Percentiles rank a stretch among this genome's conserved stretches.
These are phyloP conservation scores for Trichothecium sympodiale DNA, from an alignment of 2,329 filamentous ascomycete species.

Conservation along the genomic window DNA sequence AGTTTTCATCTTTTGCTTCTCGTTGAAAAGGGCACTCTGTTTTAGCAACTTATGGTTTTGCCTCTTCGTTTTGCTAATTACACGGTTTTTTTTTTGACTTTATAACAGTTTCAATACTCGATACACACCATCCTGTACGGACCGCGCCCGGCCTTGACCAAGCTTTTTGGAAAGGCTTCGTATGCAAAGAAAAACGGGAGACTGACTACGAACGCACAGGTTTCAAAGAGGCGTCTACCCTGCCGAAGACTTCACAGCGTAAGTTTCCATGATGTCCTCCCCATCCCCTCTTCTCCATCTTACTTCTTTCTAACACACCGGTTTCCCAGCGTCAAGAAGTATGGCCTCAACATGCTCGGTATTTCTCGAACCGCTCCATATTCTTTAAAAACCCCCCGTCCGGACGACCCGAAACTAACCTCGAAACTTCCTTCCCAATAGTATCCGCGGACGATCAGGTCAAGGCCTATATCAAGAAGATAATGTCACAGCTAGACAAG, in stretches of 20 bases:
- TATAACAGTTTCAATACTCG: conserved; percentile 80
- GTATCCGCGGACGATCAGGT: conserved; percentile 96
- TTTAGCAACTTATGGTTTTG: not conserved
- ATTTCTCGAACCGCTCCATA: conserved; percentile 4
- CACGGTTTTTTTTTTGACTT: conserved; percentile 1
- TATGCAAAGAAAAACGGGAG: not conserved
- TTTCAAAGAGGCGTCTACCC: conserved; percentile 84
- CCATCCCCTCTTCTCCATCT: not conserved
- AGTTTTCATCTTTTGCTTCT: conserved; percentile 42
- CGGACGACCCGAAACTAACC: conserved; percentile 5
- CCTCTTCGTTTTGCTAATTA: conserved; percentile 7
- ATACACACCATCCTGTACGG: conserved; percentile 89
- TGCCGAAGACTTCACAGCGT: conserved; percentile 93
- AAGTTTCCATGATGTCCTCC: conserved; percentile 23
- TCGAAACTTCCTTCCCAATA: conserved; percentile 19
- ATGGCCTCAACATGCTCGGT: conserved; percentile 96
- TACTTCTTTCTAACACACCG: not conserved
- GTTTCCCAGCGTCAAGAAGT: conserved; percentile 69
- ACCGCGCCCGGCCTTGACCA: not conserved
- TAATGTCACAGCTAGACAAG: conserved; percentile 93
- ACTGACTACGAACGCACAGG: conserved; percentile 27
- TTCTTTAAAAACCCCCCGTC: too few species aligned
- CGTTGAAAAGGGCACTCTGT: too few species aligned
- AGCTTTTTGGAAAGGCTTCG: not conserved
- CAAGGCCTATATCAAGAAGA: conserved; percentile 98